Percentiles rank a stretch among this genome's conserved stretches.
These are phyloP conservation scores for Castanopsis chinensis DNA, from an alignment of 306 rosid species.

Conservation along the genomic window DNA sequence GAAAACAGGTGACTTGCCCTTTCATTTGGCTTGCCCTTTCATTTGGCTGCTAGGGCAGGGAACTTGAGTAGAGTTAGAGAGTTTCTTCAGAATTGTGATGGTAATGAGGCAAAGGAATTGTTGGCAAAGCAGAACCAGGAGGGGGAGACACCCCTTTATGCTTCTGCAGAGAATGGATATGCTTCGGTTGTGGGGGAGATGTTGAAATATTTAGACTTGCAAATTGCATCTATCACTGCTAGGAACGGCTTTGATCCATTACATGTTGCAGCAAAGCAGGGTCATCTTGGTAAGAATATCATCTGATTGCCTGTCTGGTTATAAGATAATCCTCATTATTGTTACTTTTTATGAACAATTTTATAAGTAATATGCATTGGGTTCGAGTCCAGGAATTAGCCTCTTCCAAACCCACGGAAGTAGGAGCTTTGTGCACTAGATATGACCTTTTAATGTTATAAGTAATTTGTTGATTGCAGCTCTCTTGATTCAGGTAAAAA, in stretches of 20 bases:
- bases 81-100: slow-evolving; percentile 47
- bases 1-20: slow-evolving; percentile 52
- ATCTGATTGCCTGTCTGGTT: background rate
- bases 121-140: slow-evolving; percentile 74
- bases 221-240: slow-evolving; percentile 71
- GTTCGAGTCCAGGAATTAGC: no score
- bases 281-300: slow-evolving; percentile 75
- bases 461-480: background rate
- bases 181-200: slow-evolving; percentile 65
- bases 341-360: background rate
- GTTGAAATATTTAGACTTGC: slow-evolving; percentile 74
- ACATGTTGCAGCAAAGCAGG: slow-evolving; percentile 87
- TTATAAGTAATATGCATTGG: no score
- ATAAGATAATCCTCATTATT: background rate
- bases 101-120: slow-evolving; percentile 43
- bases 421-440: no score
- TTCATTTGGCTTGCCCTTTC: no score
- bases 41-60: slow-evolving; percentile 82
- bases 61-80: slow-evolving; percentile 56
- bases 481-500: background rate
- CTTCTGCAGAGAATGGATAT: slow-evolving; percentile 80
- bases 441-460: no score
- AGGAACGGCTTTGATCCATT: slow-evolving; percentile 86
- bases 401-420: no score
- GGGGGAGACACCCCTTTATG: slow-evolving; percentile 92